Evolutionary conservation across 2,329 filamentous ascomycete species (phyloP), one percentile per base, ranked within the genome.

Genomic region (Alternaria longipes): DNA sequence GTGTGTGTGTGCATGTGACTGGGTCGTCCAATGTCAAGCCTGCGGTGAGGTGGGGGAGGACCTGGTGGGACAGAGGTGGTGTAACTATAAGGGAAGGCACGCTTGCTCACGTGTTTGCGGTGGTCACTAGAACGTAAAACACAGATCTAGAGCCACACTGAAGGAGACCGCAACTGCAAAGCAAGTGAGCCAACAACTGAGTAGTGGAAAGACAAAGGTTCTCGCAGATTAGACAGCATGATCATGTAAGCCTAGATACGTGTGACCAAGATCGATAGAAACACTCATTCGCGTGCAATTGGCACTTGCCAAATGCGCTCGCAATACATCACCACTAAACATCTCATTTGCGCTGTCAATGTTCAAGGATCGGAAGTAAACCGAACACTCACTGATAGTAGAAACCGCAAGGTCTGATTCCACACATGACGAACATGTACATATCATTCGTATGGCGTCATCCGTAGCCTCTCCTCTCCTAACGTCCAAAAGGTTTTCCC

Each of bases 1-100:
- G 3, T 8, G 34, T 14, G 34, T 38, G 16, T 16, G 11, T 11
- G 28, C 9, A 30, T 11, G 5, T 11, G 28, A 12, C 14, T 34
- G 32, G 14, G 5, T 34, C 14, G 3, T 14, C 32, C 14, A 12
- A 34, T 34, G 14, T 34, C 32, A 6, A 34, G 32, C 32, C 12
- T 34, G 32, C 7, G 11, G 32, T 16, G 32, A 34, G 32, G 32
- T 34, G 32, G 32, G 32, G 76, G 22, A 56, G 20, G 9, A 45
- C 2, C 26, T 18, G 14, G 16, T 45, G 11, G 44, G 24, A 4
- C 44, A 20, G 20, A n/a, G 11, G 24, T 18, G 34, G 34, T 38
- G 34, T 38, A 38, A 16, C 34, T 38, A 38, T 8, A 38, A 38
- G 16, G 34, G 34, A 38, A n/a, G 16, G 34, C 34, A 8, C 34